These are phyloP conservation scores for Raffaelea albimanens DNA, from an alignment of 2,329 filamentous ascomycete species.

Conservation along the genomic window DNA sequence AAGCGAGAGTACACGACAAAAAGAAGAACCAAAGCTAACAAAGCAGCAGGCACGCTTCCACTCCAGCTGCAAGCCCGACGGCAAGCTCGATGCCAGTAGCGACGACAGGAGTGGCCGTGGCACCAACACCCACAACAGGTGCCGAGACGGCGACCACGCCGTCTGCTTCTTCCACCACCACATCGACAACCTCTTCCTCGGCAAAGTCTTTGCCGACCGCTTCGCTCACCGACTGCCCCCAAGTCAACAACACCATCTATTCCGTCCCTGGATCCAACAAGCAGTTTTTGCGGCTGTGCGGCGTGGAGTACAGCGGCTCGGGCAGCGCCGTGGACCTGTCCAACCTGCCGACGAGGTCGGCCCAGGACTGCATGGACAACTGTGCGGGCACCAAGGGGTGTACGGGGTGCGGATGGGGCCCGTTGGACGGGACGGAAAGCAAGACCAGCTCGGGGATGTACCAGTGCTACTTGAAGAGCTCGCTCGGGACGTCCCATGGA, in stretches of 20 bases:
- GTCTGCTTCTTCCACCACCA: slow-evolving; percentile 13
- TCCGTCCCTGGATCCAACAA: slow-evolving; percentile 28
- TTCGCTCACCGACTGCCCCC: slow-evolving; percentile 27
- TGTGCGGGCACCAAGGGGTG: slow-evolving; percentile 26
- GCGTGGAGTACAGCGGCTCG: slow-evolving; percentile 32
- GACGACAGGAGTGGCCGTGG: too few relatives aligned
- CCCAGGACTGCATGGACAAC: slow-evolving; percentile 28
- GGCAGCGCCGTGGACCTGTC: slow-evolving; percentile 20
- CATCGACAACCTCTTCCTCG: background rate
- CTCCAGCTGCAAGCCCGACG: background rate
- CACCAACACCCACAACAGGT: slow-evolving; percentile 12
- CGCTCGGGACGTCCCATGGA: slow-evolving; percentile 19
- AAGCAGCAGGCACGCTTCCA: too few relatives aligned
- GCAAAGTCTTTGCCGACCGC: slow-evolving; percentile 8
- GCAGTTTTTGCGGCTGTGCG: slow-evolving; percentile 33
- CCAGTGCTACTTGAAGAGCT: slow-evolving; percentile 27
- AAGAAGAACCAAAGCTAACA: background rate
- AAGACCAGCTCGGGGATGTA: slow-evolving; percentile 18
- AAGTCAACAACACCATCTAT: slow-evolving; percentile 34
- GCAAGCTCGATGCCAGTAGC: too few relatives aligned
- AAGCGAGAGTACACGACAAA: too few relatives aligned
- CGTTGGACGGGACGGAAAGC: slow-evolving; percentile 10
- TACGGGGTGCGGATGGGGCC: slow-evolving; percentile 28
- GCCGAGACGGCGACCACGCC: slow-evolving; percentile 14
- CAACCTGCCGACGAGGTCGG: slow-evolving; percentile 22